These are phyloP conservation scores for Rhynchosporium agropyri DNA, from an alignment of 2,329 filamentous ascomycete genomes.

Conservation along the genomic window DNA sequence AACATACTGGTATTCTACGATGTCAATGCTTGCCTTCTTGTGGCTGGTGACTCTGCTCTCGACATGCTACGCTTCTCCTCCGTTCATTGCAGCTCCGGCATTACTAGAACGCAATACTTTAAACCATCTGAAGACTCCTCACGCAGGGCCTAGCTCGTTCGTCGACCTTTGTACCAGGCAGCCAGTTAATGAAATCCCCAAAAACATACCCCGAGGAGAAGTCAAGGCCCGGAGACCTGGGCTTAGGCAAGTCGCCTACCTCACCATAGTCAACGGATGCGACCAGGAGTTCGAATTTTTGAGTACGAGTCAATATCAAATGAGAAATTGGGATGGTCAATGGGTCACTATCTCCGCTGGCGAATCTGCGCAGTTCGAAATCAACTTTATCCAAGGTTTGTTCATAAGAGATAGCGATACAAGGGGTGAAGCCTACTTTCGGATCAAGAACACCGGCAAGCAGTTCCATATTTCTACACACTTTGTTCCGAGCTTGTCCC, in stretches of 20 bases:
- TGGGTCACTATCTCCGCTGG: slow-evolving; percentile 11
- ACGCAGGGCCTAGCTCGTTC: neutral
- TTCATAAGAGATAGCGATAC: slow-evolving; percentile 2
- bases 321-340: slow-evolving; percentile 11
- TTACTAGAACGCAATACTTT: neutral
- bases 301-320: slow-evolving; percentile 5
- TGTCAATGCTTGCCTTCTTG: neutral
- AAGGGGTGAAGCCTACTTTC: slow-evolving; percentile 4
- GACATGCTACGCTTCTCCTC: neutral
- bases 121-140: neutral
- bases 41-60: neutral
- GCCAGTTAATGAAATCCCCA: neutral
- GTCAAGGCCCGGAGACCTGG: neutral
- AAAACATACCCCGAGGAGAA: slow-evolving; percentile 8
- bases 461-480: neutral
- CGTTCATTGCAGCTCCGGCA: neutral
- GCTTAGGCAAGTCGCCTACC: neutral
- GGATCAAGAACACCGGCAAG: slow-evolving; percentile 6
- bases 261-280: slow-evolving; percentile 10
- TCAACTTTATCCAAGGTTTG: slow-evolving; percentile 7
- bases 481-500: slow-evolving; percentile 6
- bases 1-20: neutral
- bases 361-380: slow-evolving; percentile 10
- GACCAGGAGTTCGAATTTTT: slow-evolving; percentile 10
- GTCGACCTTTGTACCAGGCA: slow-evolving; percentile 6